These are phyloP conservation scores for Rachicladosporium sp. DNA, from an alignment of 2,329 filamentous ascomycete species.

Conservation along the genomic window DNA sequence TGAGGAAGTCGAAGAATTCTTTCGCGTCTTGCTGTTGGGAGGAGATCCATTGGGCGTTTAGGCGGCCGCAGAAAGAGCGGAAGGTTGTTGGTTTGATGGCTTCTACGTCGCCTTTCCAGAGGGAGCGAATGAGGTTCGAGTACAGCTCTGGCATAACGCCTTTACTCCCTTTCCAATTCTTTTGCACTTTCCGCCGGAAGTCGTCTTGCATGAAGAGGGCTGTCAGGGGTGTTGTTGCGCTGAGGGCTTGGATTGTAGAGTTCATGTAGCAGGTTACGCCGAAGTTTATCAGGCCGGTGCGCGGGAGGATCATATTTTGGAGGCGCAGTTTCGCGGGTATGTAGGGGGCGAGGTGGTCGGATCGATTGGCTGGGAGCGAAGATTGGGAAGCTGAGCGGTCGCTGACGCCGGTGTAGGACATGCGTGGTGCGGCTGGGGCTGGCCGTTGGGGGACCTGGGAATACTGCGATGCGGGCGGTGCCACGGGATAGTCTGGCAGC, in stretches of 20 bases:
- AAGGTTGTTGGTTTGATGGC: conserved; percentile 35
- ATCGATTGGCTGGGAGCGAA: conserved; percentile 22
- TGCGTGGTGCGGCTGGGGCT: conserved; percentile 42
- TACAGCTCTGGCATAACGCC: conserved; percentile 51
- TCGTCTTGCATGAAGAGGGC: conserved; percentile 53
- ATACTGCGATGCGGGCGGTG: conserved; percentile 32
- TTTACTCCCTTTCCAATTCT: conserved; percentile 53
- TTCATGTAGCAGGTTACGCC: conserved; percentile 86
- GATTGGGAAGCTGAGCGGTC: conserved; percentile 36
- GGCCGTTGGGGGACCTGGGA: conserved; percentile 48
- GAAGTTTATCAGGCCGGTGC: conserved; percentile 68
- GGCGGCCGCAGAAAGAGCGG: conserved; percentile 49
- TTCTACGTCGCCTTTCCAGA: conserved; percentile 48
- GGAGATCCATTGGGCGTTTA: conserved; percentile 58
- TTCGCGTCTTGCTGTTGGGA: conserved; percentile 77
- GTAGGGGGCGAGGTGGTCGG: conserved; percentile 30
- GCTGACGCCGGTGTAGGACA: conserved; percentile 71
- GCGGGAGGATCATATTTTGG: conserved; percentile 38
- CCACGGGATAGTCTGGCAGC: conserved; percentile 18
- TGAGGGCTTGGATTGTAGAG: conserved; percentile 72
- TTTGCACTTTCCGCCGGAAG: conserved; percentile 47
- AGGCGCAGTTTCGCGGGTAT: conserved; percentile 33
- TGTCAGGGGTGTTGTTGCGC: conserved; percentile 53
- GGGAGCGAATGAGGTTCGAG: conserved; percentile 46
- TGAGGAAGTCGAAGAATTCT: conserved; percentile 75